Base-by-base conservation (phyloP, 768 basidiomycete genomes). In the Dentipellis sp. region DNA sequence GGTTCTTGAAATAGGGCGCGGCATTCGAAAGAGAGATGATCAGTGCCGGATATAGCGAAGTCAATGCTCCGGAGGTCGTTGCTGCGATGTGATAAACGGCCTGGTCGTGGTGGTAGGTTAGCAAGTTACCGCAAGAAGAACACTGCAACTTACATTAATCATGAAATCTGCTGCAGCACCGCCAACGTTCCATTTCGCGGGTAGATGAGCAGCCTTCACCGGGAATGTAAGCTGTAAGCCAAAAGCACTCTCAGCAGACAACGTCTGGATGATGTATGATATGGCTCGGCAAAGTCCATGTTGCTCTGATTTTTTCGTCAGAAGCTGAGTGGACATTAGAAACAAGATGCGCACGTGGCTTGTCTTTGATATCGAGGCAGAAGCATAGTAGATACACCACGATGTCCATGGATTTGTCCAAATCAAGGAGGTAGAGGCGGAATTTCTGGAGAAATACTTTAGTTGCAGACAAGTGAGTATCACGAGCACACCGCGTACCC, bases 81-180 rank as follows among this genome's bases (percentile, higher is more conserved):
- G 94, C 88, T 22, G 97, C 83, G 63, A 94, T 86, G 5, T 88
- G 80, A 68, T 97, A 97, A 42, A 97, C 81, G 2, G 92, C 83
- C 92, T 95, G 57, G 3, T 48, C 19, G 48, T 21, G 8, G 48
- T 50, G 4, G 10, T 35, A 57, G 10, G 46, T 46, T 36, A 61
- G 52, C 34, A 58, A 57, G 56, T 54, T 59, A 39, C 19, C 54
- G 17, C 22, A 54, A 17, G 6, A 48, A 29, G 3, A 29, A 29
- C 29, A 35, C 8, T 14, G 19, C 9, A 35, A 53, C 85, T 63
- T 62, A 91, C 91, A 56, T 90, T 88, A 52, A 97, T 81, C 68
- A 97, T 73, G 70, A 94, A 94, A 68, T 97, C 94, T 8, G 83
- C 88, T 11, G 82, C 82, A 35, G 82, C 85, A 17, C 91, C 91